Evolutionary conservation across 768 basidiomycete genomes (phyloP).

Genomic region (Suillus spraguei): DNA sequence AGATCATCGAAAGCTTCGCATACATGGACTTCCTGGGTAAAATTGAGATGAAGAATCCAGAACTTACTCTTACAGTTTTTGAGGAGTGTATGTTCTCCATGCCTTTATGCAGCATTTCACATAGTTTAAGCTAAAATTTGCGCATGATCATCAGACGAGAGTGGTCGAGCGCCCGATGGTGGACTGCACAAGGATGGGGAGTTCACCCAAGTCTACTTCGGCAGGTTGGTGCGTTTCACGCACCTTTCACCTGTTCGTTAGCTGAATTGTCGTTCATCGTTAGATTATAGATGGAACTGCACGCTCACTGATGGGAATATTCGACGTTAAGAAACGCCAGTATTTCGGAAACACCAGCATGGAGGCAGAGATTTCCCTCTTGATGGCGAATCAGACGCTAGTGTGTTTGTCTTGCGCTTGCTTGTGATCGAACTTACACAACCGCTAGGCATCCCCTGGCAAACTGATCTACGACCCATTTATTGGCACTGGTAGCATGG

Average conservation of each 20-base stretch:
- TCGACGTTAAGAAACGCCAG: constrained; percentile 85
- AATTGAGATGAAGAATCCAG: constrained; percentile 80
- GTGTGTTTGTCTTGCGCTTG: constrained; percentile 41
- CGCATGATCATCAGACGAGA: constrained; percentile 42
- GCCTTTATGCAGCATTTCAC: neutral
- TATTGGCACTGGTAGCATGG: constrained; percentile 90
- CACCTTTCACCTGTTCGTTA: neutral
- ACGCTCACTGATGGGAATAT: constrained; percentile 64
- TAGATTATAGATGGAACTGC: constrained; percentile 69
- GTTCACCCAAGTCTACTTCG: constrained; percentile 77
- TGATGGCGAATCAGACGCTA: constrained; percentile 97
- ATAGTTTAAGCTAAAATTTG: neutral
- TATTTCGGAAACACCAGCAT: constrained; percentile 98
- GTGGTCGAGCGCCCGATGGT: constrained; percentile 47
- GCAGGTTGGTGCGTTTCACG: constrained; percentile 76
- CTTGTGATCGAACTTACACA: neutral
- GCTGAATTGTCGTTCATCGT: constrained; percentile 10
- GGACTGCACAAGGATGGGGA: constrained; percentile 65
- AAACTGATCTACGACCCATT: constrained; percentile 96
- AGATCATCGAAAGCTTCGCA: constrained; percentile 75
- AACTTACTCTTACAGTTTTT: constrained; percentile 71
- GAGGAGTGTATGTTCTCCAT: constrained; percentile 76
- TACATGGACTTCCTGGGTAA: constrained; percentile 85
- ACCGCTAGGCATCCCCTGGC: constrained; percentile 74
- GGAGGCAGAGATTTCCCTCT: constrained; percentile 92